These are phyloP conservation scores for Ophiosphaerella korrae DNA, from an alignment of 2,329 filamentous ascomycete genomes.

Conservation along the genomic window DNA sequence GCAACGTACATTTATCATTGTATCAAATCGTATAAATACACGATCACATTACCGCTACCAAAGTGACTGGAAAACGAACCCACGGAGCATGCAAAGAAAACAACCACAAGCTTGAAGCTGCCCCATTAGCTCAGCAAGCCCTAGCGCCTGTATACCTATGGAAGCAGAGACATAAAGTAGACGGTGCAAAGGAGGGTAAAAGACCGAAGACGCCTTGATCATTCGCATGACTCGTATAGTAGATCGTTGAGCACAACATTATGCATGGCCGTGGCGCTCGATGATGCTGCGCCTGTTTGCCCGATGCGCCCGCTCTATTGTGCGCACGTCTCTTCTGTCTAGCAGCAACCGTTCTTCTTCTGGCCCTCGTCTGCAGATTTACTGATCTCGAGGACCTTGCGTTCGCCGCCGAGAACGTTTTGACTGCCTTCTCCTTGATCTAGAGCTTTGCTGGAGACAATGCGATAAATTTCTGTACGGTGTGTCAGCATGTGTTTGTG, in stretches of 20 bases:
- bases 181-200: constrained; percentile 34
- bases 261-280: constrained; percentile 12
- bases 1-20: constrained; percentile 16
- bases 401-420: constrained; percentile 74
- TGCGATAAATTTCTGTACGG: constrained; percentile 91
- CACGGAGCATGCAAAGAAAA: constrained; percentile 40
- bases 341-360: constrained; percentile 79
- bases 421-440: constrained; percentile 84
- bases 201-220: constrained; percentile 39
- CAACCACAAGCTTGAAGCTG: constrained; percentile 34
- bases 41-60: constrained; percentile 37
- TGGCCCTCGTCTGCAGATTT: constrained; percentile 79
- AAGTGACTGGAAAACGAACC: constrained; percentile 23
- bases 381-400: constrained; percentile 82
- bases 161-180: constrained; percentile 36
- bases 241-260: constrained; percentile 20
- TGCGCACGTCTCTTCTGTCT: constrained; percentile 41
- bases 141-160: constrained; percentile 26
- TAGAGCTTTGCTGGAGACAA: constrained; percentile 96
- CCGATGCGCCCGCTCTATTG: constrained; percentile 12
- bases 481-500: constrained; percentile 8
- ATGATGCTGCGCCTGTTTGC: constrained; percentile 2
- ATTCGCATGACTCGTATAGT: constrained; percentile 42
- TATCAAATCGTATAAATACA: constrained; percentile 35
- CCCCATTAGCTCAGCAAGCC: constrained; percentile 17